These are phyloP conservation scores for Cavenderia fasciculata DNA, from an alignment of 78 protist species.

Conservation along the genomic window DNA sequence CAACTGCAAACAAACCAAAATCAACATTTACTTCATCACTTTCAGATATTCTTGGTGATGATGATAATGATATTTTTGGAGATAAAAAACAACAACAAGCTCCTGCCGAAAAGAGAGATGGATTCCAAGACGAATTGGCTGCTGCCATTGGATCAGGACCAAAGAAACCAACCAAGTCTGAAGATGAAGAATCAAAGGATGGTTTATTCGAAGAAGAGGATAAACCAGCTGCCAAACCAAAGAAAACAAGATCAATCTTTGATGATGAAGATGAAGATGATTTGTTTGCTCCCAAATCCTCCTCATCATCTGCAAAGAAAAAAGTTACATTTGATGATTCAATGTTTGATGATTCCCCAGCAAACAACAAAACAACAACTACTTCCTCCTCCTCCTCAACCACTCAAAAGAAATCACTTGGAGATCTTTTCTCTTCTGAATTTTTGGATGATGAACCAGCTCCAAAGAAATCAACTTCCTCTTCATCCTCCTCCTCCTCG, in stretches of 20 bases:
- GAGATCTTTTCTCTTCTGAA: slow-evolving; percentile 45
- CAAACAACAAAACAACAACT: neutral
- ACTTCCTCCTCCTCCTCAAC: neutral
- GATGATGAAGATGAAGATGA: too few relatives aligned
- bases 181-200: slow-evolving; percentile 5
- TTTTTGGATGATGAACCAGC: neutral
- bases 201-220: slow-evolving; percentile 7
- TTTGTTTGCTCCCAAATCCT: neutral
- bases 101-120: slow-evolving; percentile 25
- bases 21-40: slow-evolving; percentile 26
- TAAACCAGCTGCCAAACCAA: neutral
- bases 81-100: neutral
- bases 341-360: slow-evolving; percentile 45
- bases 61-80: slow-evolving; percentile 18
- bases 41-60: slow-evolving; percentile 72
- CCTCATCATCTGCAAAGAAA: neutral
- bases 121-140: slow-evolving; percentile 58
- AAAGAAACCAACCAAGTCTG: slow-evolving; percentile 3
- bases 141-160: slow-evolving; percentile 14
- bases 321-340: slow-evolving; percentile 40
- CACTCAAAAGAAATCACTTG: slow-evolving; percentile 21
- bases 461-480: slow-evolving; percentile 7
- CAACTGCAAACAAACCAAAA: neutral
- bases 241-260: slow-evolving; percentile 14
- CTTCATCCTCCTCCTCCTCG: neutral